A percentile compares a stretch with the other conserved stretches of the same genome.
phyloP scores from a whole-genome alignment of 192 early-diverging fungal genomes.

The Umbelopsis ramanniana region DNA sequence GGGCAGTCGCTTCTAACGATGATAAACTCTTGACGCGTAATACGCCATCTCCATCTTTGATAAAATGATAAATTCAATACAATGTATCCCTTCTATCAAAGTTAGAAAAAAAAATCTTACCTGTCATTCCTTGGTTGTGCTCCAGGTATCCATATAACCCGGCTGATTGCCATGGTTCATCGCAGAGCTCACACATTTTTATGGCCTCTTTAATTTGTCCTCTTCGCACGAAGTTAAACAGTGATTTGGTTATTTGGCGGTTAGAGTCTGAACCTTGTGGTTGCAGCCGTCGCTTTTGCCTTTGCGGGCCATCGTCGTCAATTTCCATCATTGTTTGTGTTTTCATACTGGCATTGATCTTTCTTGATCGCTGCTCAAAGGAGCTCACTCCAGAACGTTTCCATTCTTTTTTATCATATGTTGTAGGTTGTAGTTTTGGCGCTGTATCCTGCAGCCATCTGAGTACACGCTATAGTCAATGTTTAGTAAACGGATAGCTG shows the following conservation, averaged over 20 bases:
- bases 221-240: constrained; percentile 80
- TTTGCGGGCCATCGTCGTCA: constrained; percentile 24
- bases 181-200: constrained; percentile 71
- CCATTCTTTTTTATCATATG: constrained; percentile 1
- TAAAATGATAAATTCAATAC: not conserved
- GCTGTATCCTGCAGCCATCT: constrained; percentile 5
- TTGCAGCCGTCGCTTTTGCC: constrained; percentile 21
- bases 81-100: no score
- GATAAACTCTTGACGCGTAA: constrained; percentile 13
- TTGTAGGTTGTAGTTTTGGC: not conserved
- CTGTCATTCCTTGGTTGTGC: constrained; percentile 50
- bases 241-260: constrained; percentile 59
- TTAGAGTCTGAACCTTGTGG: constrained; percentile 43
- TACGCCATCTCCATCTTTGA: not conserved
- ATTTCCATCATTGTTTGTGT: constrained; percentile 20
- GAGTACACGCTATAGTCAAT: not conserved
- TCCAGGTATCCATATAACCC: constrained; percentile 69
- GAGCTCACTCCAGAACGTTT: no score
- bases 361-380: not conserved
- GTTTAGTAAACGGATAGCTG: no score
- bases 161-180: constrained; percentile 84
- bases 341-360: not conserved
- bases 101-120: no score
- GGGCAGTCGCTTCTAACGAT: constrained; percentile 31
- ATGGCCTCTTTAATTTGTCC: constrained; percentile 68